Evolutionary conservation across 1,284 basidiomycete species (phyloP).

Genomic region (Thecaphora thlaspeos): DNA sequence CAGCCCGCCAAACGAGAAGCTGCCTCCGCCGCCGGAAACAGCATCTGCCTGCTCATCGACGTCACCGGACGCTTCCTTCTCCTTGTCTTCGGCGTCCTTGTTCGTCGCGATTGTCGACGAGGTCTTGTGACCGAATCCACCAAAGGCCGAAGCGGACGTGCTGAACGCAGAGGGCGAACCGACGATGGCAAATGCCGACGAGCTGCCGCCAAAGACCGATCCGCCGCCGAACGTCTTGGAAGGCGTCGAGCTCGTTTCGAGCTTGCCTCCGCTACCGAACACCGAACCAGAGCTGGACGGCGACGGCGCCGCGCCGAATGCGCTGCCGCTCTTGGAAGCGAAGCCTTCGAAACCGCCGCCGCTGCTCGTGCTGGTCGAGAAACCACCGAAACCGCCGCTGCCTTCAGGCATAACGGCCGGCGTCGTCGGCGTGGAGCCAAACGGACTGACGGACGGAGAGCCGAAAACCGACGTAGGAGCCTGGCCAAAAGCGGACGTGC

Average conservation of each 20-base stretch:
- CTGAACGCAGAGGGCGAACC: not conserved
- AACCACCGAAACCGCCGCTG: slow-evolving; percentile 9
- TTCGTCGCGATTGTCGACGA: slow-evolving; percentile 28
- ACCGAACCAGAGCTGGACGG: slow-evolving; percentile 11
- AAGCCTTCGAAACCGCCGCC: slow-evolving; percentile 22
- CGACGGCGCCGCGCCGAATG: slow-evolving; percentile 11
- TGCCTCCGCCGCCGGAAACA: slow-evolving; percentile 3
- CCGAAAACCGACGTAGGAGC: slow-evolving; percentile 8
- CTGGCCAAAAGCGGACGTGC: slow-evolving; percentile 24
- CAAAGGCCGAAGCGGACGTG: slow-evolving; percentile 10
- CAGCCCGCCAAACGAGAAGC: slow-evolving; percentile 37
- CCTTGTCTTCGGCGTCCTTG: slow-evolving; percentile 22
- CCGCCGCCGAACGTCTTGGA: slow-evolving; percentile 13
- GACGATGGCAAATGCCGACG: too few species aligned
- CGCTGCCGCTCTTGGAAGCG: slow-evolving; percentile 16
- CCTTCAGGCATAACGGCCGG: slow-evolving; percentile 3
- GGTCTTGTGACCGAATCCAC: slow-evolving; percentile 13
- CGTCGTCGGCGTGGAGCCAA: slow-evolving; percentile 13
- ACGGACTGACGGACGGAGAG: slow-evolving; percentile 8
- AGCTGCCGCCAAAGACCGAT: not conserved
- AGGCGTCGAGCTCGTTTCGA: slow-evolving; percentile 8
- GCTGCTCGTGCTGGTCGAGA: not conserved
- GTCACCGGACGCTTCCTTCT: not conserved
- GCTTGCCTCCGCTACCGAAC: slow-evolving; percentile 26
- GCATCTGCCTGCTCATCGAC: slow-evolving; percentile 4